Percentiles rank a stretch among this genome's conserved stretches.
phyloP scores from a whole-genome alignment of 352 stramenopile species.

The Hyaloperonospora brassicae region DNA sequence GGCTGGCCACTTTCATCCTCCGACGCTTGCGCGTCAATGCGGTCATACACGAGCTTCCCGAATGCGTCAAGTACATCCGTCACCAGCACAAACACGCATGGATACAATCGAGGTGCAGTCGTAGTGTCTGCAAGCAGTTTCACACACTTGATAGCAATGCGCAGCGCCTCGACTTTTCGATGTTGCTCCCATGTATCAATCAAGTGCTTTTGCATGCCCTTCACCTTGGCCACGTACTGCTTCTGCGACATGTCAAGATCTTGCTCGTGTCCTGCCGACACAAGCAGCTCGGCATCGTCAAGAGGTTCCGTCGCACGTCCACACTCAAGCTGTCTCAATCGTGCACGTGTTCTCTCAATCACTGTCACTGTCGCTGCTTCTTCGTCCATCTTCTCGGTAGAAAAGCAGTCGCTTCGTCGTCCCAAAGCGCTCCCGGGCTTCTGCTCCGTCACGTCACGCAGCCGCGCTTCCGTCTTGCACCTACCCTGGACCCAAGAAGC shows the following conservation, averaged over 20 bases:
- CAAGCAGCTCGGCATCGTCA: too few species aligned
- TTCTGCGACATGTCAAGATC: constrained; percentile 66
- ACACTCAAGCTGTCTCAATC: constrained; percentile 57
- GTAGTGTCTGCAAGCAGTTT: constrained; percentile 81
- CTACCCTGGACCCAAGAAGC: constrained; percentile 54
- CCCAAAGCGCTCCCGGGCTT: constrained; percentile 46
- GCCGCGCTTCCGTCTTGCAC: constrained; percentile 74
- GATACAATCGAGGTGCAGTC: constrained; percentile 78
- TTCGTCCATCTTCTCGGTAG: too few species aligned
- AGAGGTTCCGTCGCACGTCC: neutral
- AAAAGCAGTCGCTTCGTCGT: constrained; percentile 19
- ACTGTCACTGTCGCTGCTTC: constrained; percentile 16
- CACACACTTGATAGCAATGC: constrained; percentile 87
- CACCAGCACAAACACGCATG: constrained; percentile 84
- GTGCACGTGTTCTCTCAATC: constrained; percentile 60
- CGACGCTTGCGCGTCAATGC: constrained; percentile 60
- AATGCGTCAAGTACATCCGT: constrained; percentile 85
- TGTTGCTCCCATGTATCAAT: constrained; percentile 72
- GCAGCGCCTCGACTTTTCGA: constrained; percentile 82
- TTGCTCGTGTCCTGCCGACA: neutral
- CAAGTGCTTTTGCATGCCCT: constrained; percentile 66
- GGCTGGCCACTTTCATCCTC: constrained; percentile 52
- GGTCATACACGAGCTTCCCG: constrained; percentile 77
- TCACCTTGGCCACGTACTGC: constrained; percentile 76
- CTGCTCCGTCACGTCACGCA: constrained; percentile 67